A percentile compares a stretch with the other conserved stretches of the same genome.
Conservation (phyloP, 1,284 basidiomycete species). For the Trichosporon sp. region DNA sequence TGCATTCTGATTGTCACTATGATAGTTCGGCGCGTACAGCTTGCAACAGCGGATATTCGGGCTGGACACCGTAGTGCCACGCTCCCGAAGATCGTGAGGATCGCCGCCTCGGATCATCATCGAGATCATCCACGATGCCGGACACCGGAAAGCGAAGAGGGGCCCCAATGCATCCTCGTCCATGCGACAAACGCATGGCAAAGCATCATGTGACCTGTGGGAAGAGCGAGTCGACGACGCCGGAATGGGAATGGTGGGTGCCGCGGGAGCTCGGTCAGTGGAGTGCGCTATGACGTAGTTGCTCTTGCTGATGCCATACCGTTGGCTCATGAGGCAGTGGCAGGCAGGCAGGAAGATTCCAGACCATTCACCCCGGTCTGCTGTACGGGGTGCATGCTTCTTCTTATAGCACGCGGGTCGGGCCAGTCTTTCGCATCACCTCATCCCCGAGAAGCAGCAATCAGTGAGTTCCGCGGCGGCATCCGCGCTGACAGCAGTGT, state of each 20-base stretch:
- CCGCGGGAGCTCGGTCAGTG: not conserved
- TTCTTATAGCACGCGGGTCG: not conserved
- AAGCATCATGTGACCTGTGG: not conserved
- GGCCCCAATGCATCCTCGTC: too few species aligned
- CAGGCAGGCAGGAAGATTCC: slow-evolving; percentile 2
- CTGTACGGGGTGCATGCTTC: not conserved
- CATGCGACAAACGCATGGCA: not conserved
- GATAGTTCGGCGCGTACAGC: too few species aligned
- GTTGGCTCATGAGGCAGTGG: not conserved
- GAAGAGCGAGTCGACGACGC: not conserved
- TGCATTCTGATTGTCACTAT: not conserved
- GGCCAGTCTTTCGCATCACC: not conserved
- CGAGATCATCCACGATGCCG: too few species aligned
- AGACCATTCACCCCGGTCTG: not conserved
- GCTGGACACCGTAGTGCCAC: too few species aligned
- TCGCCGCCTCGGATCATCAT: too few species aligned
- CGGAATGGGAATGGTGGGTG: not conserved
- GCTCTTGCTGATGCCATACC: not conserved
- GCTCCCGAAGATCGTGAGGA: too few species aligned
- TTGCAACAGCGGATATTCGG: too few species aligned
- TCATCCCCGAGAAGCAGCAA: not conserved
- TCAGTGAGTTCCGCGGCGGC: not conserved
- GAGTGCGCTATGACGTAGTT: not conserved
- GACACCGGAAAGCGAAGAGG: too few species aligned
- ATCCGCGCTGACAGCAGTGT: not conserved